Conservation (phyloP, 2,329 filamentous ascomycete genomes). For the Claviceps pusilla region DNA sequence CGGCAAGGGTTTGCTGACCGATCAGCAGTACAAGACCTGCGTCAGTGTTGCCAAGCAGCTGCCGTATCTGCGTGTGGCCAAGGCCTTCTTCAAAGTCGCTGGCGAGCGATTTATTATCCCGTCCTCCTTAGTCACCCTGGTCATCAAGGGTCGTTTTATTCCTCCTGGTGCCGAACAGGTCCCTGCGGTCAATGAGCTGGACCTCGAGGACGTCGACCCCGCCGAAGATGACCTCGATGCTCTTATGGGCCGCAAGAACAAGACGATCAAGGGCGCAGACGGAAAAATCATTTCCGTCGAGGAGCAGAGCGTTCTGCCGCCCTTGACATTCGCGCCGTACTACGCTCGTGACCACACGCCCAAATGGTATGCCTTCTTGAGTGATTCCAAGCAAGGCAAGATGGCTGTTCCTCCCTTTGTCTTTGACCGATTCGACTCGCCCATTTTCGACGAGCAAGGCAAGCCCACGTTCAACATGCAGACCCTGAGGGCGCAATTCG, state of each 20-base stretch:
- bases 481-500: constrained; percentile 93
- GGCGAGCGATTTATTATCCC: constrained; percentile 89
- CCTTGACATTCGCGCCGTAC: constrained; percentile 81
- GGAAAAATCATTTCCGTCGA: constrained; percentile 42
- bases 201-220: constrained; percentile 82
- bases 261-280: constrained; percentile 45
- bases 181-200: constrained; percentile 58
- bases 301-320: constrained; percentile 56
- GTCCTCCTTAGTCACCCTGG: constrained; percentile 79
- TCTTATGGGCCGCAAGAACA: constrained; percentile 61
- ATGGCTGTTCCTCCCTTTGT: constrained; percentile 93
- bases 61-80: constrained; percentile 69
- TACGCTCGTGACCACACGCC: constrained; percentile 81
- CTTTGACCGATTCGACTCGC: constrained; percentile 86
- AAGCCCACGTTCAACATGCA: constrained; percentile 90
- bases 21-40: constrained; percentile 61
- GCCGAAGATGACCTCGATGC: constrained; percentile 86
- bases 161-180: constrained; percentile 68
- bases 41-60: constrained; percentile 69
- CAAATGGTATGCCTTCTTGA: constrained; percentile 86
- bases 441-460: constrained; percentile 63
- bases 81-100: constrained; percentile 95
- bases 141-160: constrained; percentile 87
- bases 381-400: constrained; percentile 85
- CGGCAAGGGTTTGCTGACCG: constrained; percentile 54